These are phyloP conservation scores for Diutina pseudorugosa DNA, from an alignment of 1,139 yeast species.

Conservation along the genomic window DNA sequence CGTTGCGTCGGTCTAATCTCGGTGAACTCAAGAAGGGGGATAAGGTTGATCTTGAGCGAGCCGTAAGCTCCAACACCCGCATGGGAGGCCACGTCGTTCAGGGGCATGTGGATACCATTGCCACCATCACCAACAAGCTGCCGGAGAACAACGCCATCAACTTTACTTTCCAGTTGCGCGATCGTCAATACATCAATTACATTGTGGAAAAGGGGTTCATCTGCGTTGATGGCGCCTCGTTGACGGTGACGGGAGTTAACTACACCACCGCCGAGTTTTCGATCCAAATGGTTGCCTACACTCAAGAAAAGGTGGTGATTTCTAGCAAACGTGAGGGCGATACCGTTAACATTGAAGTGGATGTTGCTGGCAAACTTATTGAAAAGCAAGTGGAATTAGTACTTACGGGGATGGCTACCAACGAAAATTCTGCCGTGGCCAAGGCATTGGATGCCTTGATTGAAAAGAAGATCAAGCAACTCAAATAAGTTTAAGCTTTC, in stretches of 20 bases:
- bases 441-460: conserved; percentile 38
- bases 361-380: conserved; percentile 80
- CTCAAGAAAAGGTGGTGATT: conserved; percentile 72
- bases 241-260: conserved; percentile 76
- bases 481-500: background rate
- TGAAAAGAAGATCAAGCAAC: conserved; percentile 25
- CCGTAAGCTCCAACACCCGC: conserved; percentile 69
- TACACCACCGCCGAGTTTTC: conserved; percentile 46
- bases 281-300: conserved; percentile 85
- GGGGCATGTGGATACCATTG: conserved; percentile 92
- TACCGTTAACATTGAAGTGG: conserved; percentile 82
- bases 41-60: conserved; percentile 81
- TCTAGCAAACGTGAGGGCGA: conserved; percentile 54
- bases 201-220: conserved; percentile 92
- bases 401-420: conserved; percentile 41
- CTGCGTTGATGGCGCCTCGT: conserved; percentile 85
- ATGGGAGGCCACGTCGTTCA: conserved; percentile 97
- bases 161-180: conserved; percentile 64
- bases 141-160: conserved; percentile 73
- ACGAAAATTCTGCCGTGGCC: conserved; percentile 24
- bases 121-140: conserved; percentile 40
- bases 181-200: conserved; percentile 50
- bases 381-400: conserved; percentile 67
- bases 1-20: conserved; percentile 69
- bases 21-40: conserved; percentile 46